Conservation (phyloP, 1,284 basidiomycete species). For the Cryptococcus sp. region DNA sequence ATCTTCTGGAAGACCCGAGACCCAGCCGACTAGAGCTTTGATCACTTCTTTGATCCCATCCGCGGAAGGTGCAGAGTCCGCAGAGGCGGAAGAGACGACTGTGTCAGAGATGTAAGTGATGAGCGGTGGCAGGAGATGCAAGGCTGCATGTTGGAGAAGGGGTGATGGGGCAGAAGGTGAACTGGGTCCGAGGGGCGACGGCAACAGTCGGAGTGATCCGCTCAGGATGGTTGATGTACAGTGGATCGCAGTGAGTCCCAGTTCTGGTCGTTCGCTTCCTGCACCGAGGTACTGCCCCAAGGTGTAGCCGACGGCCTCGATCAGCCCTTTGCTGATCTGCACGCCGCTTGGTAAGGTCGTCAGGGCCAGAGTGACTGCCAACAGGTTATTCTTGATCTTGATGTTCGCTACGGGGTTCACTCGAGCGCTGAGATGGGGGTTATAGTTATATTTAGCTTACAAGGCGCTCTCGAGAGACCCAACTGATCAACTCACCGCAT, state of each 20-base stretch:
- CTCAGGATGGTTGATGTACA: conserved; percentile 80
- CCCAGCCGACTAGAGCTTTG: conserved; percentile 73
- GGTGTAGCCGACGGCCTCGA: conserved; percentile 83
- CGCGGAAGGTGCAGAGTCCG: conserved; percentile 41
- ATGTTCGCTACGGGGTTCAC: conserved; percentile 72
- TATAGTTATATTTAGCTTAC: neutral
- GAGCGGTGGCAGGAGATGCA: conserved; percentile 74
- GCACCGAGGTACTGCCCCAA: conserved; percentile 71
- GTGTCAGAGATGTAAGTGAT: conserved; percentile 75
- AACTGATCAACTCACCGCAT: conserved; percentile 70
- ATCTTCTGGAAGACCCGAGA: conserved; percentile 61
- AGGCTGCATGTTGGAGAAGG: conserved; percentile 71
- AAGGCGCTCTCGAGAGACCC: neutral
- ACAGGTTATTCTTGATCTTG: conserved; percentile 88
- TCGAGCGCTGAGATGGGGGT: conserved; percentile 62
- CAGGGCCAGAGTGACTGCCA: conserved; percentile 81
- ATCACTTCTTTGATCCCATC: conserved; percentile 72
- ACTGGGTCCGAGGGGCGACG: conserved; percentile 26
- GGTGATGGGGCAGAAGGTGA: conserved; percentile 40
- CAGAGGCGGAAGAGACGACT: conserved; percentile 60
- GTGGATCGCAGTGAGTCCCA: conserved; percentile 81
- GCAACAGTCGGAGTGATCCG: conserved; percentile 53
- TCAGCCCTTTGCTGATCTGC: conserved; percentile 69
- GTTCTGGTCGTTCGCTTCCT: conserved; percentile 65
- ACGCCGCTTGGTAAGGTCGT: conserved; percentile 73